Evolutionary conservation across 163 green algal genomes (phyloP).

Genomic region (Scenedesmus sp.): DNA sequence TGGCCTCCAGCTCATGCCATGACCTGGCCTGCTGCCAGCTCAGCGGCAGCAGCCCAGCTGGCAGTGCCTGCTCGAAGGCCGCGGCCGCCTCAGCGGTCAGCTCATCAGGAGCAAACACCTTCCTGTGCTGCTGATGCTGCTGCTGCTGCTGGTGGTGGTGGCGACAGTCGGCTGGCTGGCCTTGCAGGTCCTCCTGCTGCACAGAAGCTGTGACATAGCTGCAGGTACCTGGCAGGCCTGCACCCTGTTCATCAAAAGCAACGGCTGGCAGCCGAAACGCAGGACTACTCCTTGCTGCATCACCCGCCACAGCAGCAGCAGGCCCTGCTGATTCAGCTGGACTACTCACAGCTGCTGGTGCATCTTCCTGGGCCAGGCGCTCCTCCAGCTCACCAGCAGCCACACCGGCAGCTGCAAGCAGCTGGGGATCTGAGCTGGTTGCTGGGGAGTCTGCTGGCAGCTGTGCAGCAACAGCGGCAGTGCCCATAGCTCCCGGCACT

Average conservation of each 20-base stretch:
- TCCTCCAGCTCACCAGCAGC: background rate
- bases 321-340: no score
- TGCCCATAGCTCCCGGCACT: background rate
- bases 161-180: background rate
- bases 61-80: background rate
- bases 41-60: background rate
- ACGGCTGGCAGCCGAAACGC: background rate
- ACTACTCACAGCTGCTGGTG: background rate
- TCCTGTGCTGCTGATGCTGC: constrained; percentile 30
- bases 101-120: background rate
- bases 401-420: background rate
- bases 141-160: constrained; percentile 10
- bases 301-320: no score
- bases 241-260: background rate
- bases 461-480: background rate
- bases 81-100: background rate
- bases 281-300: background rate
- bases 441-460: background rate
- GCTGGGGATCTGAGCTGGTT: background rate
- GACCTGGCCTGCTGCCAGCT: background rate
- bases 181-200: background rate
- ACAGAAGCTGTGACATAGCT: background rate
- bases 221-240: background rate
- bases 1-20: background rate
- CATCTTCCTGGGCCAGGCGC: background rate